These are phyloP conservation scores for Pythium aristosporum DNA, from an alignment of 352 stramenopile genomes.

Conservation along the genomic window DNA sequence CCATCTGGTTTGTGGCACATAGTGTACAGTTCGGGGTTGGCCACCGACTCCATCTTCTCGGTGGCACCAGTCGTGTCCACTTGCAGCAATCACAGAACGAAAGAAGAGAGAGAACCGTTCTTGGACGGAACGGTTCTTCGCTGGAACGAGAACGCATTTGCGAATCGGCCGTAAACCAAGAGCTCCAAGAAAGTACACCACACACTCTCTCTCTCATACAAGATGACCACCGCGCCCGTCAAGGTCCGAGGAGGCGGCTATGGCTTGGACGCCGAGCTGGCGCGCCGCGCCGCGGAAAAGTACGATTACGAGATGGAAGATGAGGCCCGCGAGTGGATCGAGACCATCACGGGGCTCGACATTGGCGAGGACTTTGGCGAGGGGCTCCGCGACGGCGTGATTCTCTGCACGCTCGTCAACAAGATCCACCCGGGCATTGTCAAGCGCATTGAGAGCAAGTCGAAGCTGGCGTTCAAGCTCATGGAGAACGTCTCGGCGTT, in stretches of 20 bases:
- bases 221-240: constrained; percentile 41
- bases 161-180: background rate
- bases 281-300: constrained; percentile 72
- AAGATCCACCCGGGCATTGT: constrained; percentile 69
- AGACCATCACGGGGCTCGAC: constrained; percentile 68
- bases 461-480: constrained; percentile 91
- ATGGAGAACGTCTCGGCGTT: constrained; percentile 92
- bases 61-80: constrained; percentile 18
- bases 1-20: constrained; percentile 6
- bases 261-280: constrained; percentile 89
- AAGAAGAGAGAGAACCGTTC: too few relatives aligned
- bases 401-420: constrained; percentile 87
- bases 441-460: constrained; percentile 79
- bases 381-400: constrained; percentile 73
- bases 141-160: background rate
- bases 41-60: constrained; percentile 7
- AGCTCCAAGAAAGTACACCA: too few relatives aligned
- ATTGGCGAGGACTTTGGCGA: constrained; percentile 83
- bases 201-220: too few relatives aligned
- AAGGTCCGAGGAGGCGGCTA: constrained; percentile 77
- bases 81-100: background rate
- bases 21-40: constrained; percentile 1
- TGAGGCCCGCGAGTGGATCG: constrained; percentile 85
- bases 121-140: too few relatives aligned
- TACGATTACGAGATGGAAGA: constrained; percentile 90